phyloP scores from a whole-genome alignment of 139 green algal genomes.

The Chlamydomonas eustigma region DNA sequence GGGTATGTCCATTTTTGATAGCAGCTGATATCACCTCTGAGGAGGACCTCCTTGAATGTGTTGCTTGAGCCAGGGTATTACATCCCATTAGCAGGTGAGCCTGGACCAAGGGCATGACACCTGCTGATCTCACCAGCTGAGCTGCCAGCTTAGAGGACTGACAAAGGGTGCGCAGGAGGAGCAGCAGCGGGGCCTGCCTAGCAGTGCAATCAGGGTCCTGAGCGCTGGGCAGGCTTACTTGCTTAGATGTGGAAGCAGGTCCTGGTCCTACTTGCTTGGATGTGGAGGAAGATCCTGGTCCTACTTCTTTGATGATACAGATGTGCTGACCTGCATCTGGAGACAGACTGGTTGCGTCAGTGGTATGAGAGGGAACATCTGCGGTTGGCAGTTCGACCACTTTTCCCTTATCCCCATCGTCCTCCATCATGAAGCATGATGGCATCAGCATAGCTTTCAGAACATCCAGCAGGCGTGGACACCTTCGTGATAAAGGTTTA shows the following conservation, averaged over 20 bases:
- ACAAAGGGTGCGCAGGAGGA: constrained; percentile 49
- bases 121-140: constrained; percentile 37
- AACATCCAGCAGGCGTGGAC: constrained; percentile 34
- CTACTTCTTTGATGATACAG: no score
- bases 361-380: background rate
- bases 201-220: no score
- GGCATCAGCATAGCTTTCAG: constrained; percentile 26
- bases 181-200: constrained; percentile 21
- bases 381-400: background rate
- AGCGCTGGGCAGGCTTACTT: no score
- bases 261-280: no score
- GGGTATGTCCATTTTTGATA: background rate
- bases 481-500: constrained; percentile 6
- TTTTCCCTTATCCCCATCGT: no score
- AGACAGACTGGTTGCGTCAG: background rate
- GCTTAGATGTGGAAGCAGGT: no score
- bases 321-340: no score
- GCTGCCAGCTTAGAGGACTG: constrained; percentile 30
- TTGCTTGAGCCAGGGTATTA: background rate
- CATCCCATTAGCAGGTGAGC: constrained; percentile 20
- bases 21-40: background rate
- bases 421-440: no score
- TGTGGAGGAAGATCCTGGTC: no score
- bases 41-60: background rate
- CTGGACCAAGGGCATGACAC: constrained; percentile 18